These are phyloP conservation scores for Cornus kousa DNA, from an alignment of 148 eudicot species.

Conservation along the genomic window DNA sequence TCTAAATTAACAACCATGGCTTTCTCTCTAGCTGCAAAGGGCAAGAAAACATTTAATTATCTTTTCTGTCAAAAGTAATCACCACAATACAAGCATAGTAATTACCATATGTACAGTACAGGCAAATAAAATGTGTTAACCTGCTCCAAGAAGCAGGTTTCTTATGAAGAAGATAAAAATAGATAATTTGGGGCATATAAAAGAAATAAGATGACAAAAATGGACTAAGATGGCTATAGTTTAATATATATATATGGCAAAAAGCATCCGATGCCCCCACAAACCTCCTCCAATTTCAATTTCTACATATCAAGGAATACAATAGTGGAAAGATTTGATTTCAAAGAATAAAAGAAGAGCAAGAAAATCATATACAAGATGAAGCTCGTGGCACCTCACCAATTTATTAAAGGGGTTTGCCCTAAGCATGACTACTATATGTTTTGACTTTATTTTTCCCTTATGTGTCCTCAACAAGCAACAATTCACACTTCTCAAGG, in stretches of 20 bases:
- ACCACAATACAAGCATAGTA: too few species aligned
- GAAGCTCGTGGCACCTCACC: neutral
- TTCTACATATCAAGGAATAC: too few species aligned
- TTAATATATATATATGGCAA: too few species aligned
- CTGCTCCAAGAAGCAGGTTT: too few species aligned
- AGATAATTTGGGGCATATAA: too few species aligned
- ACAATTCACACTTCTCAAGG: neutral
- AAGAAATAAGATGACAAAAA: neutral
- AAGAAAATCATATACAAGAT: neutral
- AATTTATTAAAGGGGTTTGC: neutral
- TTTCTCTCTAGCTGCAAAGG: conserved; percentile 82
- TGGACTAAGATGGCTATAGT: neutral
- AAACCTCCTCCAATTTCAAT: too few species aligned
- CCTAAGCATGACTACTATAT: neutral
- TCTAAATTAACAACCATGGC: conserved; percentile 95
- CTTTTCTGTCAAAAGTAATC: neutral
- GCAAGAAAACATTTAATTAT: neutral
- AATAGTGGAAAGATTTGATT: too few species aligned
- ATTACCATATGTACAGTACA: neutral
- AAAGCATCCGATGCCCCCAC: too few species aligned
- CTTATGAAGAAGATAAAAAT: too few species aligned
- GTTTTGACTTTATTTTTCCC: neutral
- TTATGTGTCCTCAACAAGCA: neutral
- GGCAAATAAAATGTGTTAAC: neutral
- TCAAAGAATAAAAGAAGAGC: too few species aligned